Conservation (phyloP, 1,284 basidiomycete genomes). For the Cryptococcus jaspeensis region DNA sequence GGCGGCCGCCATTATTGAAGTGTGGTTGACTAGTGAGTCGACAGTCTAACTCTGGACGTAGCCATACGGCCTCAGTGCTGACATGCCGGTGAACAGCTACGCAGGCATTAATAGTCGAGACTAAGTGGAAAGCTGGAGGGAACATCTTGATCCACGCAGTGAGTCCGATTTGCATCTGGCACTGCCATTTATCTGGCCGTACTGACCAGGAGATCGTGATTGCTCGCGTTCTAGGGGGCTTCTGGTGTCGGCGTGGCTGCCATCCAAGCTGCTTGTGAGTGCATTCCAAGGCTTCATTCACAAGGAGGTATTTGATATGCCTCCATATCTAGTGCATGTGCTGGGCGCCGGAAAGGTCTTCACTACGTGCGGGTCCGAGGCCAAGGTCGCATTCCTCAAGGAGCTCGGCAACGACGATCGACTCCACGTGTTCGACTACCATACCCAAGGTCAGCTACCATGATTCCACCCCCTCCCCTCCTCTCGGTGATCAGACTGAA, state of each 20-base stretch:
- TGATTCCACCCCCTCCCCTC: too few species aligned
- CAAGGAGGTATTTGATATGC: background rate
- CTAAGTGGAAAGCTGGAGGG: slow-evolving; percentile 67
- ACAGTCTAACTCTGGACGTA: slow-evolving; percentile 6
- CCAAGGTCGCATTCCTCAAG: slow-evolving; percentile 78
- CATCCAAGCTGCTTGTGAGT: slow-evolving; percentile 77
- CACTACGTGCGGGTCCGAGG: slow-evolving; percentile 79
- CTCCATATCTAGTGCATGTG: slow-evolving; percentile 25
- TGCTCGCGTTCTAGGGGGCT: slow-evolving; percentile 57
- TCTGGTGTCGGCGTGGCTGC: slow-evolving; percentile 89
- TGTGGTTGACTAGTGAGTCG: slow-evolving; percentile 72
- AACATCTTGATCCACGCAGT: slow-evolving; percentile 81
- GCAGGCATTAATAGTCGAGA: slow-evolving; percentile 72
- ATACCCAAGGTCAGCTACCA: slow-evolving; percentile 63
- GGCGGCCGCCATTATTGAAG: slow-evolving; percentile 82
- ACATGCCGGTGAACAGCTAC: slow-evolving; percentile 46
- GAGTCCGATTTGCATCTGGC: slow-evolving; percentile 15
- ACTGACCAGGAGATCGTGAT: background rate
- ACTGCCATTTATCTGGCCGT: background rate
- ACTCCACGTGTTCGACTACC: slow-evolving; percentile 83
- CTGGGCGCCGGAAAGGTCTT: slow-evolving; percentile 61
- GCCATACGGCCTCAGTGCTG: background rate
- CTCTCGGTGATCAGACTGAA: too few species aligned
- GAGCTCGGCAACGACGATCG: slow-evolving; percentile 54
- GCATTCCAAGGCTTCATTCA: slow-evolving; percentile 15